Evolutionary conservation across 257 asterid genomes (phyloP), one percentile per base, ranked within the genome.

Genomic region (Solanum medicagineum): DNA sequence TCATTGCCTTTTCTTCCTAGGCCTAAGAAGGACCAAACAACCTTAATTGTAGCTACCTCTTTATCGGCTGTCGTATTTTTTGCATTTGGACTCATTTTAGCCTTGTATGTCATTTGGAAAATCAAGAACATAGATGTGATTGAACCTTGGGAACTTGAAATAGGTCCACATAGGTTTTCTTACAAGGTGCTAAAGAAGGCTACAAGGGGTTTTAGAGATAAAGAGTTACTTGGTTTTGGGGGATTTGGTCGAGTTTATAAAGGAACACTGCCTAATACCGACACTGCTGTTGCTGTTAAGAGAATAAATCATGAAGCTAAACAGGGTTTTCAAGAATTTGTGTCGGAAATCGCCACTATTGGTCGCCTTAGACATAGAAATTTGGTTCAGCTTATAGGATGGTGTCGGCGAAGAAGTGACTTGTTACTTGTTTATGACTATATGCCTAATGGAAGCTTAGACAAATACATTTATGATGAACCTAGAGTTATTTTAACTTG

Each of bases 361-460:
- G 96, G 97, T 40, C 93, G 91, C 16, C 97, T 94, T 55, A 87
- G 97, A 90, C 98, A 94, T 84, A 91, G 95, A 66, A 94, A 93
- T 80, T 84, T 94, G 86, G 97, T 94, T 22, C 87, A 86, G 20
- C 84, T 94, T 24, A 89, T 87, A 12, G 98, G 98, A 10, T 93
- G 96, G 95, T 93, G 98, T 82, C 82, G 93, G 44, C 81, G 84
- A 32, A 83, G 90, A 80, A 88, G 85, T 13, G 95, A 94, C 85
- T 56, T 94, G 77, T 57, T 94, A 65, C 94, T 94, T 15, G 98
- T 94, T 62, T 94, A 94, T 71, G 98, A 94, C 26, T 91, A 89
- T 89, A 94, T 93, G 98, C 89, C 97, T 44, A 91, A 94, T 47
- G 96, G 96, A n/a, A 93, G 97, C 86, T 86, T 93, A 42, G 98